Evolutionary conservation across 2,329 filamentous ascomycete species (phyloP).

Genomic region (Aspergillus oerlinghausenensis): DNA sequence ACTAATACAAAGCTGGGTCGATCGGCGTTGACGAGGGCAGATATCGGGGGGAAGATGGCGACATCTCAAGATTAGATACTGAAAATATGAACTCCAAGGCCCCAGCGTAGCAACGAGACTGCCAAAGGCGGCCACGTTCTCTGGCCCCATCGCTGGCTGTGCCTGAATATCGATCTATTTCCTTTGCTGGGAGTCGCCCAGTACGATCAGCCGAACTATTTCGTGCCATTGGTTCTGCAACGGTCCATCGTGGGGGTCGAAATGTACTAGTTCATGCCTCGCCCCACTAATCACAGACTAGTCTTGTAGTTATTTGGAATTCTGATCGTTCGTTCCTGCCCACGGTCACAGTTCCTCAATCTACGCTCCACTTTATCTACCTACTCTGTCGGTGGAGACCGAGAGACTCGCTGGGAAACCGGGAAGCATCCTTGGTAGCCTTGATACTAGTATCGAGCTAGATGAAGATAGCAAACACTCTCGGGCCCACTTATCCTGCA

Average conservation of each 20-base stretch:
- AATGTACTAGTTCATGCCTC: background rate
- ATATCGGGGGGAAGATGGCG: background rate
- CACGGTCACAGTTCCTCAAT: too few species aligned
- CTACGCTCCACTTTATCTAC: background rate
- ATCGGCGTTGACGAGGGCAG: background rate
- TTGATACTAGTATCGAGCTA: background rate
- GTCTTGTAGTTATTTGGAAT: too few species aligned
- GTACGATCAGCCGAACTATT: background rate
- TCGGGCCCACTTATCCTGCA: background rate
- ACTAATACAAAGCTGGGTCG: background rate
- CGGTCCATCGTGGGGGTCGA: too few species aligned
- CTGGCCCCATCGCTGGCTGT: background rate
- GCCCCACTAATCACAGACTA: background rate
- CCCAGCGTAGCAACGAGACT: background rate
- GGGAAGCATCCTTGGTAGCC: background rate
- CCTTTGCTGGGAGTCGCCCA: background rate
- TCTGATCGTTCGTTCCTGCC: too few species aligned
- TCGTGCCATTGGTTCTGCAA: too few species aligned
- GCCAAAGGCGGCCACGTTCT: background rate
- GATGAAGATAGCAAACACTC: background rate
- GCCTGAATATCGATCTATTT: background rate
- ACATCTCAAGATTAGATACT: background rate
- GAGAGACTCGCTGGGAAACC: background rate
- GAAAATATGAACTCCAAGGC: background rate
- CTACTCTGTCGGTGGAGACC: too few species aligned